Evolutionary conservation across 148 eudicot species (phyloP), one percentile per base, ranked within the genome.

Genomic region (Beta vulgaris): DNA sequence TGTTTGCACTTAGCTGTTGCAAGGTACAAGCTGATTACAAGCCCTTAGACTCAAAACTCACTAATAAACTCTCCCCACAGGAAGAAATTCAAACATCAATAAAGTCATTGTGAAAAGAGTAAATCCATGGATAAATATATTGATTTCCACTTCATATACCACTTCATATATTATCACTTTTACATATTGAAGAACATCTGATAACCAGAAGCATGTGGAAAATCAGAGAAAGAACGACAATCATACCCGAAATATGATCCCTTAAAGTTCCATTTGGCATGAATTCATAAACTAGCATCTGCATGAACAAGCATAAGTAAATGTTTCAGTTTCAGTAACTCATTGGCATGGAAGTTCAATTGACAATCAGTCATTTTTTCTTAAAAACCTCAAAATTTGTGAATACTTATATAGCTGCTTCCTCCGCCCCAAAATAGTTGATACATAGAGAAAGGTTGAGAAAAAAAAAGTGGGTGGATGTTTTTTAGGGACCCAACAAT

Each of bases 231-330:
- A 54, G 26, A 72, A 64, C 21, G 48, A 6, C 34, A 18, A n/a
- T 61, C 79, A 34, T 81, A 91, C 98, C 98, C 53, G 90, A 84
- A 67, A 93, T 88, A 82, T 87, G 86, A 55, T 93, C 93, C 39
- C 84, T 85, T 76, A 93, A 75, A 21, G 97, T 87, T 48, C 93
- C 91, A 84, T 87, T 89, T 28, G 97, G 85, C 91, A 93, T 86
- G 83, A 88, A 91, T 77, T 93, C 98, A 78, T 93, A 93, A 64
- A 93, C 94, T 77, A 93, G 82, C 91, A 91, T 88, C 97, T 93
- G 89, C 84, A 80, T 19, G 60, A 49, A 69, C 32, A 69, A 51
- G 62, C 49, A 63, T 7, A 62, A 37, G 28, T 23, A 29, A 29
- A 23, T 64, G 43, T n/a, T 19, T 16, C 21, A 58, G 58, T 21